Conservation (phyloP, 2,329 filamentous ascomycete species). For the Seiridium cupressi region DNA sequence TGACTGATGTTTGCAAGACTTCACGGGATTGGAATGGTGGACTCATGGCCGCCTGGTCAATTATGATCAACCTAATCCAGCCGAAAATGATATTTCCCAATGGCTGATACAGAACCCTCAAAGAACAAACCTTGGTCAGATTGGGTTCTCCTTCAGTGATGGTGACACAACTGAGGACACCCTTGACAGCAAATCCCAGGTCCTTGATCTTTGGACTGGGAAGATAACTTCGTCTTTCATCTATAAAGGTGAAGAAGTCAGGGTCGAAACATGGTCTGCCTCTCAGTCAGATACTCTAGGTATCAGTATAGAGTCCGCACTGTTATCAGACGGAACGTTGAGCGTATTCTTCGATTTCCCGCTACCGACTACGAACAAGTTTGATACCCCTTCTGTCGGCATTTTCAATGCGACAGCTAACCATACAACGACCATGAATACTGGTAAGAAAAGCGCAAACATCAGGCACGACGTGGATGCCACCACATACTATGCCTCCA, state of each 20-base stretch:
- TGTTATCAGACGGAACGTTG: slow-evolving; percentile 35
- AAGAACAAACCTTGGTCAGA: slow-evolving; percentile 45
- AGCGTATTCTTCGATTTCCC: slow-evolving; percentile 53
- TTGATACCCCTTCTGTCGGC: slow-evolving; percentile 53
- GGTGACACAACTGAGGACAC: slow-evolving; percentile 37
- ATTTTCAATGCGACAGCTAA: slow-evolving; percentile 45
- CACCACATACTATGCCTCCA: slow-evolving; percentile 38
- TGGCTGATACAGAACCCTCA: slow-evolving; percentile 49
- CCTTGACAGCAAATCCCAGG: slow-evolving; percentile 37
- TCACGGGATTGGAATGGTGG: slow-evolving; percentile 40
- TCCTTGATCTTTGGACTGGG: slow-evolving; percentile 47
- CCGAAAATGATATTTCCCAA: slow-evolving; percentile 37
- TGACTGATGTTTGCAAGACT: slow-evolving; percentile 27
- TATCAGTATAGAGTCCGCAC: slow-evolving; percentile 37
- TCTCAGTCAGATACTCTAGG: slow-evolving; percentile 44
- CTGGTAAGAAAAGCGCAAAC: slow-evolving; percentile 26
- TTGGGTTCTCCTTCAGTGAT: slow-evolving; percentile 44
- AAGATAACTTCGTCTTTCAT: slow-evolving; percentile 41
- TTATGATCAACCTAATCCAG: slow-evolving; percentile 40
- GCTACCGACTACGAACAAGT: slow-evolving; percentile 47
- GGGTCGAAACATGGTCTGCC: slow-evolving; percentile 43
- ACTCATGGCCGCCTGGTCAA: slow-evolving; percentile 39
- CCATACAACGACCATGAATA: slow-evolving; percentile 37
- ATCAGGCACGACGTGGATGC: slow-evolving; percentile 43
- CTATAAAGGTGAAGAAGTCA: slow-evolving; percentile 35